These are phyloP conservation scores for Gorgonomyces haynaldii DNA, from an alignment of 192 early-diverging fungal species.

Conservation along the genomic window DNA sequence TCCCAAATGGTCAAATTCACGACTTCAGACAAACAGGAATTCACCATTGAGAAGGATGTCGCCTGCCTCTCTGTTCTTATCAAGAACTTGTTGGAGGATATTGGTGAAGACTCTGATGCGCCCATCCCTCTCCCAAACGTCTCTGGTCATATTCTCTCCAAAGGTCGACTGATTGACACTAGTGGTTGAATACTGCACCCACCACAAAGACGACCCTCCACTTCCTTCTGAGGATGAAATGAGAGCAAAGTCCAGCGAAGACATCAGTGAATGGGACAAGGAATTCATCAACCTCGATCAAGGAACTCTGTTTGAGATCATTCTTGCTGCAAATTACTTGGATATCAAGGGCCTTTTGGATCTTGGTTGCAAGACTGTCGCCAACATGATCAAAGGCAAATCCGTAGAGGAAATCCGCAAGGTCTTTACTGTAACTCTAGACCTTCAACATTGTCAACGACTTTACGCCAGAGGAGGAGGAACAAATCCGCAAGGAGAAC, in stretches of 20 bases:
- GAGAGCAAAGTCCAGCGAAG: conserved; percentile 51
- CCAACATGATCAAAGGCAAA: conserved; percentile 85
- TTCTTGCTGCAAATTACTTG: conserved; percentile 60
- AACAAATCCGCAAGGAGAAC: conserved; percentile 49
- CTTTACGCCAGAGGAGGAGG: conserved; percentile 93
- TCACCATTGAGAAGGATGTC: conserved; percentile 45
- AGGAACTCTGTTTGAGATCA: conserved; percentile 84
- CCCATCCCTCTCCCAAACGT: conserved; percentile 85
- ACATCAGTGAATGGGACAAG: conserved; percentile 81
- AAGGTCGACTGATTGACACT: conserved; percentile 20
- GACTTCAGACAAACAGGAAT: conserved; percentile 38
- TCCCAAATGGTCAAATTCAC: conserved; percentile 33
- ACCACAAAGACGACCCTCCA: conserved; percentile 66
- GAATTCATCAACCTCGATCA: conserved; percentile 90
- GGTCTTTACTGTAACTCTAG: conserved; percentile 52
- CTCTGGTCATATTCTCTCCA: conserved; percentile 71
- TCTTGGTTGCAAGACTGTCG: conserved; percentile 73
- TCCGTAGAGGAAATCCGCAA: conserved; percentile 76
- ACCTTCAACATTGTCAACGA: conserved; percentile 93
- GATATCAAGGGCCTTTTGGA: conserved; percentile 51
- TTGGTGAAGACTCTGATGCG: conserved; percentile 30
- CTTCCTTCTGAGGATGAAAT: conserved; percentile 44
- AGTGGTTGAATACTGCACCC: conserved; percentile 82
- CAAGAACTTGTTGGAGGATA: conserved; percentile 50
- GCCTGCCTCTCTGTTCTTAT: conserved; percentile 45